Percentiles rank a stretch among this genome's conserved stretches.
phyloP scores from a whole-genome alignment of 352 stramenopile genomes.

The Poterioochromonas sp. region DNA sequence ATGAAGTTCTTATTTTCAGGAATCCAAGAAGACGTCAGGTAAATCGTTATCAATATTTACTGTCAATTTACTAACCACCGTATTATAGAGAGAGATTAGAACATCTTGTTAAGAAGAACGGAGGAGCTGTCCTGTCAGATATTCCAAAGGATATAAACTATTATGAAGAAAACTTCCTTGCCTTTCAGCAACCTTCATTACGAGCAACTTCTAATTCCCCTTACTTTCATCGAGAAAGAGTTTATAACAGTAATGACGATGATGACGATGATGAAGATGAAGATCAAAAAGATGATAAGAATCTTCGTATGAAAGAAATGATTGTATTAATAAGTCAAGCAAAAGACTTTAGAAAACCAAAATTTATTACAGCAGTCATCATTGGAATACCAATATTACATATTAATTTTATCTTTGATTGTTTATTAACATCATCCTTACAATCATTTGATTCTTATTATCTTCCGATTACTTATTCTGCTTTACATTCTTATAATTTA shows the following conservation, averaged over 20 bases:
- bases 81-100: not conserved
- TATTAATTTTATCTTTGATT: not conserved
- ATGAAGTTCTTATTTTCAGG: not conserved
- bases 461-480: not conserved
- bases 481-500: not conserved
- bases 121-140: not conserved
- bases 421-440: not conserved
- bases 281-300: not conserved
- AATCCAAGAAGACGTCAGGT: not conserved
- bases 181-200: not conserved
- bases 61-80: not conserved
- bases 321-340: not conserved
- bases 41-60: not conserved
- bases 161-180: no score
- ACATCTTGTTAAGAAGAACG: not conserved
- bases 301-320: no score
- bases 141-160: not conserved
- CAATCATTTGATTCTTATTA: not conserved
- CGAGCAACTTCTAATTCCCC: not conserved
- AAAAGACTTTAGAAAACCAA: constrained; percentile 1
- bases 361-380: not conserved
- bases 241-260: not conserved
- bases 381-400: not conserved
- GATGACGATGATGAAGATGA: not conserved
- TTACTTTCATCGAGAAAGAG: not conserved